phyloP scores from a whole-genome alignment of 495 filamentous ascomycete genomes.

The Aspergillus nanangensis region DNA sequence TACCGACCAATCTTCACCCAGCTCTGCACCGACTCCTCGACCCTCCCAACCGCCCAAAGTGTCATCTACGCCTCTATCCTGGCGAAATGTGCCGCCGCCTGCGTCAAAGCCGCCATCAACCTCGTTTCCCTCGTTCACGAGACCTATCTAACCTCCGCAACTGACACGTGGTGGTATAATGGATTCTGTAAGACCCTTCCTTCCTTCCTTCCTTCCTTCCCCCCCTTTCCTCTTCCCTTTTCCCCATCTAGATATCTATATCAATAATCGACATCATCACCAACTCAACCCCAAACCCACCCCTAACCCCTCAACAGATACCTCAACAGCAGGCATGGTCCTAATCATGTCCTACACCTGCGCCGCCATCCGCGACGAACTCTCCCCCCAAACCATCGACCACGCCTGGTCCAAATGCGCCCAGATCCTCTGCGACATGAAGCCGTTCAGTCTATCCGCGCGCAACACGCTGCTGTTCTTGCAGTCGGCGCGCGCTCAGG shows the following conservation, averaged over 20 bases:
- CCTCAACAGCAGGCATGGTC: conserved; percentile 37
- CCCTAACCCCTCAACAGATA: conserved; percentile 20
- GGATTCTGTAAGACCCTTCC: conserved; percentile 45
- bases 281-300: neutral
- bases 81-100: conserved; percentile 32
- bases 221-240: no score
- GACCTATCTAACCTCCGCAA: conserved; percentile 32
- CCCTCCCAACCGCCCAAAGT: conserved; percentile 13
- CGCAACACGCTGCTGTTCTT: conserved; percentile 30
- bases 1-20: conserved; percentile 45
- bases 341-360: conserved; percentile 34
- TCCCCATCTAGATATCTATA: neutral
- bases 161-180: conserved; percentile 47
- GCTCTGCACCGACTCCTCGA: conserved; percentile 26
- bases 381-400: conserved; percentile 14
- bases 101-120: conserved; percentile 35
- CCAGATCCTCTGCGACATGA: conserved; percentile 24
- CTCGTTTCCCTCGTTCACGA: conserved; percentile 32
- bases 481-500: conserved; percentile 21
- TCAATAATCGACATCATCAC: no score
- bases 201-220: no score
- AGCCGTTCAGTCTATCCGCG: conserved; percentile 24
- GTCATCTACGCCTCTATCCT: conserved; percentile 33
- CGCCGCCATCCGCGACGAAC: conserved; percentile 19
- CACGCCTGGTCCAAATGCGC: conserved; percentile 27